Base-by-base conservation (phyloP, 176 grass and related monocot species). In the Eragrostis curvula region DNA sequence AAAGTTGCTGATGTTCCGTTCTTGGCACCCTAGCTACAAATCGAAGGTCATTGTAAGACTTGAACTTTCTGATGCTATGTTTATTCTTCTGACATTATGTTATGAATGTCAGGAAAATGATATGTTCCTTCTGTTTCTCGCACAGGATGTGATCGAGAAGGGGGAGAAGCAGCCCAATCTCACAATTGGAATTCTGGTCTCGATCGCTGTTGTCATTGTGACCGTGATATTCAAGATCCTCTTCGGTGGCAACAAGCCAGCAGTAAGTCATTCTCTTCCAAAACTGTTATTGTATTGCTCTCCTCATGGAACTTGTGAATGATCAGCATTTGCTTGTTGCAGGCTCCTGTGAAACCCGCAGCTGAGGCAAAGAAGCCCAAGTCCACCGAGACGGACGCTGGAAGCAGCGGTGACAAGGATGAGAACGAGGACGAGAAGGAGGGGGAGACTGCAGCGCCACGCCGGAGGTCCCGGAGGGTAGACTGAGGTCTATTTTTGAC, bases 81-180 rank as follows among this genome's bases (percentile, higher is more conserved):
- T n/a, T n/a, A n/a, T n/a, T n/a, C n/a, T n/a, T n/a, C n/a, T n/a
- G n/a, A n/a, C 25, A 10, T 28, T 17, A 81, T 23, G 41, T 25
- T 0, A 20, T 29, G 51, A 17, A 69, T 16, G 18, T 77, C 77
- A 82, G 23, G 14, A 50, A 71, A 79, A 46, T 85, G 36, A 82
- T 32, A 28, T 70, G 5, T 75, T 25, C 43, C 16, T 42, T 49
- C 21, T 77, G 32, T 73, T 47, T 47, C 30, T 28, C 10, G 7
- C n/a, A n/a, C 84, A 99, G 97, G 93, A 96, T 79, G 11, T 90
- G 12, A 99, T 99, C 28, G 97, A 99, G 81, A 99, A 94, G 69
- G 97, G 86, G 71, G 97, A 99, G 91, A 94, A 78, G 80, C 97
- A 99, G 89, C 89, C 93, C 6, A 99, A 99, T 80, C 12, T 96